Evolutionary conservation across 345 rosid species (phyloP).

Genomic region (Melastoma malabathricum): DNA sequence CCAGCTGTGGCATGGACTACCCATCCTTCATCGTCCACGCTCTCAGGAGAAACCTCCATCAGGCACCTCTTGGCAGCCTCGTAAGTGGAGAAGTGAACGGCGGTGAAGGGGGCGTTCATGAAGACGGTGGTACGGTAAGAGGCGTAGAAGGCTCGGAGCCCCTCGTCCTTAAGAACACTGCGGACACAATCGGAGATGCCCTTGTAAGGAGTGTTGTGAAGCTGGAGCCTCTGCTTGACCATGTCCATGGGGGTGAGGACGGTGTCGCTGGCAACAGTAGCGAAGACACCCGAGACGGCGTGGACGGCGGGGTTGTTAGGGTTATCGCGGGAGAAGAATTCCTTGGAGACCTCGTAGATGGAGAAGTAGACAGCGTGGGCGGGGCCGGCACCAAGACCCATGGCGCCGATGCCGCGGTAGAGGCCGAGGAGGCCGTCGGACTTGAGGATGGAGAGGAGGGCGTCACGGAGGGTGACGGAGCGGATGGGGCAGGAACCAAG

Average conservation of each 20-base stretch:
- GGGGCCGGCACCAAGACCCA: conserved; percentile 99
- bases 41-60: conserved; percentile 63
- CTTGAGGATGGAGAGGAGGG: conserved; percentile 58
- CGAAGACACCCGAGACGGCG: conserved; percentile 77
- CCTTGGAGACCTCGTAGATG: conserved; percentile 67
- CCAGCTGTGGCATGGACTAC: conserved; percentile 92
- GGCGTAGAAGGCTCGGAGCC: conserved; percentile 75
- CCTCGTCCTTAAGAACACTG: conserved; percentile 70
- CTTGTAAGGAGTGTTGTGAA: conserved; percentile 34
- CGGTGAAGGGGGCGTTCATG: conserved; percentile 96
- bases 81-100: conserved; percentile 76
- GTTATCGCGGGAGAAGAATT: conserved; percentile 46
- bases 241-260: conserved; percentile 94
- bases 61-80: conserved; percentile 75
- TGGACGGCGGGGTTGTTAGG: conserved; percentile 71
- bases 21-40: conserved; percentile 51
- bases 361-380: conserved; percentile 98
- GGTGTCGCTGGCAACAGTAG: conserved; percentile 87
- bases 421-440: conserved; percentile 57
- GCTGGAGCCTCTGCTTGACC: conserved; percentile 94
- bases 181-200: conserved; percentile 74
- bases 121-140: conserved; percentile 84
- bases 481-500: conserved; percentile 77
- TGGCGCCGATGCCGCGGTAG: conserved; percentile 89
- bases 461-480: conserved; percentile 60